A percentile compares a stretch with the other conserved stretches of the same genome.
Evolutionary conservation across 371 early-diverging fungal species (phyloP).

Genomic region (Mucor mucedo): DNA sequence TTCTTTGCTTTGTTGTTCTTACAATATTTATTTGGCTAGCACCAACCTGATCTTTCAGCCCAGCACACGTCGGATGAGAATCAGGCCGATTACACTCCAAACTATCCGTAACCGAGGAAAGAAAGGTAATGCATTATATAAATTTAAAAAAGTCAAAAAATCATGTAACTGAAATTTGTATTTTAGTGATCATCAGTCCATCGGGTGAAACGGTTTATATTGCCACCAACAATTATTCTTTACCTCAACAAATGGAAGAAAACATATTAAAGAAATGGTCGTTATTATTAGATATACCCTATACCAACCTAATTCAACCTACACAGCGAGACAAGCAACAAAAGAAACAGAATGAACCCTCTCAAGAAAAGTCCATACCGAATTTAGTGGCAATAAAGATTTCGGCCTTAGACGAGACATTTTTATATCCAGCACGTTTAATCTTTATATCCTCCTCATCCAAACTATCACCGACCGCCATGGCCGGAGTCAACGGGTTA

Average conservation of each 20-base stretch:
- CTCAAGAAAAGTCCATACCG: conserved; percentile 12
- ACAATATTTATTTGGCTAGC: conserved; percentile 44
- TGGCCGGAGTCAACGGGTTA: conserved; percentile 43
- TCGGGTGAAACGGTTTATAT: conserved; percentile 38
- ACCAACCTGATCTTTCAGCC: conserved; percentile 52
- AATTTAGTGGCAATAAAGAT: conserved; percentile 21
- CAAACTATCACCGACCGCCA: conserved; percentile 29
- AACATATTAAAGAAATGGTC: conserved; percentile 41
- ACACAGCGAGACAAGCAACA: not conserved
- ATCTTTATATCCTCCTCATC: conserved; percentile 39
- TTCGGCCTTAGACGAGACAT: conserved; percentile 1
- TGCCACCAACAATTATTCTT: conserved; percentile 14
- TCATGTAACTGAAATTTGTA: too few species aligned
- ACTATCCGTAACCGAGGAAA: conserved; percentile 30
- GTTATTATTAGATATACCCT: conserved; percentile 40
- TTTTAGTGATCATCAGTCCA: conserved; percentile 41
- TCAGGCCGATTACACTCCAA: conserved; percentile 26
- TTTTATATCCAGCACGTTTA: conserved; percentile 31
- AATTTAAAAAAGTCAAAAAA: too few species aligned
- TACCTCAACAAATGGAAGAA: conserved; percentile 31
- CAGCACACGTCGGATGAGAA: conserved; percentile 37
- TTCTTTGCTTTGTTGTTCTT: conserved; percentile 36
- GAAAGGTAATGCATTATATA: conserved; percentile 23
- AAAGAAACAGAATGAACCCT: not conserved
- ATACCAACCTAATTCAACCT: conserved; percentile 11